phyloP scores from a whole-genome alignment of 169 alveolate genomes.

The Cryptosporidium muris region DNA sequence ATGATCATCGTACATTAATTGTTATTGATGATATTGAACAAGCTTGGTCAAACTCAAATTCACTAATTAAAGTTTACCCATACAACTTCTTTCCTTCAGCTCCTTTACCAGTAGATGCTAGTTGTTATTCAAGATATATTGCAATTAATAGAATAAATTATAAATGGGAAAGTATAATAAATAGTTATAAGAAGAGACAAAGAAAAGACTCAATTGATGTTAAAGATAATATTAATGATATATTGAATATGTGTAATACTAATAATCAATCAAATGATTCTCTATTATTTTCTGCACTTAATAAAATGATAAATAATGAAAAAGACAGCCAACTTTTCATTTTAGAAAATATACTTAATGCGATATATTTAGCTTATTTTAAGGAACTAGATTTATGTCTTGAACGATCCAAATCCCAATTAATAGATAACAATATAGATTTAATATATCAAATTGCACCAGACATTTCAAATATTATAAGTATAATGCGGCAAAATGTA shows the following conservation, averaged over 20 bases:
- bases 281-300: not conserved
- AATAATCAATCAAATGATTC: not conserved
- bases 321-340: constrained; percentile 26
- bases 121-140: constrained; percentile 39
- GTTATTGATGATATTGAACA: constrained; percentile 62
- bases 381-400: constrained; percentile 12
- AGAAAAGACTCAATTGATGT: constrained; percentile 18
- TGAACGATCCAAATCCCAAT: too few species aligned
- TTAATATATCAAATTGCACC: constrained; percentile 29
- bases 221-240: not conserved
- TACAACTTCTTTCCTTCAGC: constrained; percentile 44
- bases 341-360: constrained; percentile 22
- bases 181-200: constrained; percentile 9
- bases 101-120: constrained; percentile 21
- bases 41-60: constrained; percentile 60
- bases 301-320: constrained; percentile 16
- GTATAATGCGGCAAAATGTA: constrained; percentile 36
- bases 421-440: not conserved
- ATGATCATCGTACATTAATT: constrained; percentile 61
- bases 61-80: constrained; percentile 54
- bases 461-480: constrained; percentile 26
- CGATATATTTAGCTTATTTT: constrained; percentile 46
- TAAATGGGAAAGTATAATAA: constrained; percentile 22
- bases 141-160: constrained; percentile 31
- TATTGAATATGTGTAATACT: not conserved